These are phyloP conservation scores for Leccinum obscurum DNA, from an alignment of 768 basidiomycete genomes.

Conservation along the genomic window DNA sequence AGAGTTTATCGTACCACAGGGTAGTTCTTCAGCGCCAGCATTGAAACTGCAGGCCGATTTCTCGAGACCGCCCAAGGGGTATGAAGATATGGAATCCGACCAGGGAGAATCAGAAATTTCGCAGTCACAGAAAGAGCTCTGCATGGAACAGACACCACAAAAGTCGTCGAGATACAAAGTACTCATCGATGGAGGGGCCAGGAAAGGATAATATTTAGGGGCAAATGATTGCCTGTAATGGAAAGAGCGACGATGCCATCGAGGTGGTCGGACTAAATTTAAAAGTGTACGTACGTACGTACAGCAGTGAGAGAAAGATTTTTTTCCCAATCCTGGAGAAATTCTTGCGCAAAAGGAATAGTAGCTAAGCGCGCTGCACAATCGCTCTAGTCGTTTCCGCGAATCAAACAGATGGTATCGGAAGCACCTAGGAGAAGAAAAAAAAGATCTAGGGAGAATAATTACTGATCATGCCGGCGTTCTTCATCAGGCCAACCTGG, in stretches of 20 bases:
- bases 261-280: not conserved
- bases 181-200: constrained; percentile 8
- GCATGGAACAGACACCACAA: constrained; percentile 11
- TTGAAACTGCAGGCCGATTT: not conserved
- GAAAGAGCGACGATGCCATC: not conserved
- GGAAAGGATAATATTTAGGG: not conserved
- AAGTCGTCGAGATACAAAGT: not conserved
- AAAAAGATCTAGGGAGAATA: constrained; percentile 26
- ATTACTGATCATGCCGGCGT: constrained; percentile 34
- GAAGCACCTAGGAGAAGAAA: not conserved
- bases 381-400: not conserved
- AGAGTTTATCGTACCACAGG: not conserved
- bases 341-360: not conserved
- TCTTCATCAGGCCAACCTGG: constrained; percentile 33
- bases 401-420: not conserved
- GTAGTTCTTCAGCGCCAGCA: not conserved
- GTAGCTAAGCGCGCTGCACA: not conserved
- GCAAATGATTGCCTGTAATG: constrained; percentile 1
- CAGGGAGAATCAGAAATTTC: constrained; percentile 7
- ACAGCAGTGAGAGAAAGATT: not conserved
- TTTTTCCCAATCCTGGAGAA: not conserved
- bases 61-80: not conserved
- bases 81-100: constrained; percentile 4
- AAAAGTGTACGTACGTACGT: not conserved
- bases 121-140: constrained; percentile 5